phyloP scores from a whole-genome alignment of 2,329 filamentous ascomycete genomes.

The Aspergillus uvarum region DNA sequence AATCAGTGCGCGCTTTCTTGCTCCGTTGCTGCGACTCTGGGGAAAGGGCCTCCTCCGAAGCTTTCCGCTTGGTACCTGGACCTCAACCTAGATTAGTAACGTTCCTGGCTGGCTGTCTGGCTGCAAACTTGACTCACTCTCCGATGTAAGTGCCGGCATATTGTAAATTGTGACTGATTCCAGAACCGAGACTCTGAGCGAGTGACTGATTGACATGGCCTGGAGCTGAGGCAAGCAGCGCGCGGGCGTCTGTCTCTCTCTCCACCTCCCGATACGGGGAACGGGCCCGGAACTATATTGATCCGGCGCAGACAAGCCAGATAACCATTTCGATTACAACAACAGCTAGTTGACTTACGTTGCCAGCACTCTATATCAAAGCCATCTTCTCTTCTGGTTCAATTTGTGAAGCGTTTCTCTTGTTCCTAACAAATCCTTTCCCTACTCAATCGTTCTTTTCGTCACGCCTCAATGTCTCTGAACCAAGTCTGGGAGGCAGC shows the following conservation, averaged over 20 bases:
- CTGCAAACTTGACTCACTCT: slow-evolving; percentile 30
- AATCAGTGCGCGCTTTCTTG: slow-evolving; percentile 52
- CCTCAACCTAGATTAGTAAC: slow-evolving; percentile 11
- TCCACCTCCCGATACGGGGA: slow-evolving; percentile 22
- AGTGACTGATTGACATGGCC: not conserved
- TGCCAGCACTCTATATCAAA: slow-evolving; percentile 8
- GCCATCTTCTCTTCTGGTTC: not conserved
- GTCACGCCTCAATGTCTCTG: slow-evolving; percentile 59
- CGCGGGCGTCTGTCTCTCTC: slow-evolving; percentile 10
- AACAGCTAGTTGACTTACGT: slow-evolving; percentile 7
- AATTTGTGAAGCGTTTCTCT: not conserved
- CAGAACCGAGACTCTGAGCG: not conserved
- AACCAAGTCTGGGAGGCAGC: slow-evolving; percentile 92
- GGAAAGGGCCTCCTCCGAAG: slow-evolving; percentile 49
- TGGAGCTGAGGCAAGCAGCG: slow-evolving; percentile 1
- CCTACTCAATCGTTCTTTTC: not conserved
- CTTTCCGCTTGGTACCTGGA: slow-evolving; percentile 49
- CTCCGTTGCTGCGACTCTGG: slow-evolving; percentile 44
- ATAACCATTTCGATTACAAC: slow-evolving; percentile 16
- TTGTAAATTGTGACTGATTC: not conserved
- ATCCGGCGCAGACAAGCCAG: slow-evolving; percentile 25
- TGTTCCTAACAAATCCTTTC: slow-evolving; percentile 2
- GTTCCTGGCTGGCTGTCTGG: not conserved
- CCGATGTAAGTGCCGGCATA: slow-evolving; percentile 30
- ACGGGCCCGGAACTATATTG: slow-evolving; percentile 25